Conservation (phyloP, 2,329 filamentous ascomycete genomes). For the Cladophialophora psammophila region DNA sequence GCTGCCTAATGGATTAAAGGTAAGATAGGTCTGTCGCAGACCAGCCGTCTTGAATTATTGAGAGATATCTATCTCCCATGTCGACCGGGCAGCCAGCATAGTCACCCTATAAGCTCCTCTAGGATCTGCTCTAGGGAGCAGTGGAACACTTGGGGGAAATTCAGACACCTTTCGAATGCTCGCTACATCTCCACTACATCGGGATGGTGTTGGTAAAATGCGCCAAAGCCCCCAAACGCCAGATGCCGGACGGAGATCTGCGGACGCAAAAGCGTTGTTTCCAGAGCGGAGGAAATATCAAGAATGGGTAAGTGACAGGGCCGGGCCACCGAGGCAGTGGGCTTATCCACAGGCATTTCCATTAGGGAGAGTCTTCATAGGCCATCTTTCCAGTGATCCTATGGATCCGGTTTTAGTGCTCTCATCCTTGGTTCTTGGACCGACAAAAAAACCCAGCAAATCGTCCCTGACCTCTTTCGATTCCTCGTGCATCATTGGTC, state of each 20-base stretch:
- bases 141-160: background rate
- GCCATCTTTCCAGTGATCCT: background rate
- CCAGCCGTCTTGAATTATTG: background rate
- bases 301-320: background rate
- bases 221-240: background rate
- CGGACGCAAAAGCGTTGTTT: background rate
- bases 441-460: background rate
- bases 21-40: background rate
- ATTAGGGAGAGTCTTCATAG: background rate
- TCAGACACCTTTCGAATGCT: background rate
- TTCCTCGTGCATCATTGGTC: background rate
- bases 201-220: background rate
- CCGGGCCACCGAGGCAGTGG: background rate
- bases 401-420: background rate
- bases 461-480: background rate
- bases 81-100: background rate
- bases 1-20: background rate
- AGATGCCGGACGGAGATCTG: slow-evolving; percentile 15
- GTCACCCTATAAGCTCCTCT: background rate
- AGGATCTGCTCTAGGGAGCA: background rate
- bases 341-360: background rate
- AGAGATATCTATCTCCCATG: background rate
- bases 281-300: background rate
- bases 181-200: background rate
- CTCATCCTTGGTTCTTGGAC: background rate